Evolutionary conservation across 1,139 yeast genomes (phyloP).

Genomic region (Williopsis jadinii): DNA sequence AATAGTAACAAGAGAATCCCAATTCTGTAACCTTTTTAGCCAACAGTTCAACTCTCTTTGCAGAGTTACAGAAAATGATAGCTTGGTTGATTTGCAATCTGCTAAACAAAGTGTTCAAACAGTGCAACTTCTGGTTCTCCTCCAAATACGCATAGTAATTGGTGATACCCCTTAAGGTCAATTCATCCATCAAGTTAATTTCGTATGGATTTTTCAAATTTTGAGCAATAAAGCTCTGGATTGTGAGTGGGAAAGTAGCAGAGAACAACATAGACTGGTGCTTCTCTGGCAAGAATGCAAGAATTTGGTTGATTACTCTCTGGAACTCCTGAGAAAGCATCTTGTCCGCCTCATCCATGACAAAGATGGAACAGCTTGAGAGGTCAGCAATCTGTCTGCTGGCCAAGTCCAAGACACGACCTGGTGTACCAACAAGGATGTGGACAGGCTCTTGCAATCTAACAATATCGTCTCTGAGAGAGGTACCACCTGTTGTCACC

Average conservation of each 20-base stretch:
- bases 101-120: conserved; percentile 89
- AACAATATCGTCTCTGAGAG: conserved; percentile 86
- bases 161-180: conserved; percentile 91
- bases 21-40: conserved; percentile 95
- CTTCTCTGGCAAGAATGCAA: conserved; percentile 67
- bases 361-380: conserved; percentile 79
- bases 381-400: conserved; percentile 83
- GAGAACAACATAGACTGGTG: conserved; percentile 87
- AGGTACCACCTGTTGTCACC: conserved; percentile 99
- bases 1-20: conserved; percentile 94
- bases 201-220: conserved; percentile 85
- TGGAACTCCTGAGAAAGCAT: conserved; percentile 90
- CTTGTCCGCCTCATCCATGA: conserved; percentile 99
- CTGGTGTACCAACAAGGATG: conserved; percentile 90
- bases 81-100: conserved; percentile 94
- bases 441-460: conserved; percentile 92
- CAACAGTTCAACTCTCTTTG: conserved; percentile 89
- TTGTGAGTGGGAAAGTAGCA: conserved; percentile 95
- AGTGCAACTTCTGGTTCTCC: conserved; percentile 91
- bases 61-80: conserved; percentile 93
- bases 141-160: conserved; percentile 97
- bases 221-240: conserved; percentile 86
- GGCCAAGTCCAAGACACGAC: conserved; percentile 93
- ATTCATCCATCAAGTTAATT: conserved; percentile 95
- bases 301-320: conserved; percentile 79